Base-by-base conservation (phyloP, 1,139 yeast genomes). In the Lizanozyma gosingica region DNA sequence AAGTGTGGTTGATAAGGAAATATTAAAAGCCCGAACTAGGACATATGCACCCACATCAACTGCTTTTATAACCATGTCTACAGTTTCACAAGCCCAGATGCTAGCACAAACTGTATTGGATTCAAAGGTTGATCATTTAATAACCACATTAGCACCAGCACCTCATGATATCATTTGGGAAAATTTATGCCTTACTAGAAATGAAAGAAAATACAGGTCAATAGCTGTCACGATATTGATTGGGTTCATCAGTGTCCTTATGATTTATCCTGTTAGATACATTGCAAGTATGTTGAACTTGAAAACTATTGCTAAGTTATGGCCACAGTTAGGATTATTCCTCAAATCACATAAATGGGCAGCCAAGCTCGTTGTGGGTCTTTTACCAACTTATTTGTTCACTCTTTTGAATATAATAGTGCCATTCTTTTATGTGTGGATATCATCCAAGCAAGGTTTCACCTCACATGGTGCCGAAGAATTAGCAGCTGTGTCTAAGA, bases 41-140 rank as follows among this genome's bases (percentile, higher is more conserved):
- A 82, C 80, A 45, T 83, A 78, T 49, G 77, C 88, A 0, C 80
- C 88, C 22, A 71, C 84, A 0, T 80, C 86, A 8, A 76, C 86
- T 8, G 92, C 92, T 0, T 83, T 83, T 52, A 75, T 83, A 4
- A 83, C 92, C 1, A 82, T 83, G 92, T 87, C 82, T 47, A 78
- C 87, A 0, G 92, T 83, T 1, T 92, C 92, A 0, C 78, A 84
- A 37, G 92, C 92, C 0, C 94, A 83, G 58, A 82, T 83, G 86
- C 84, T 86, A 2, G 92, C 92, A 0, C 94, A 83, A 53, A 83
- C 92, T 0, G 84, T 83, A 0, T 59, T 83, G 41, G 92, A 83
- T 52, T 92, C 92, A 4, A 67, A 86, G 44, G 88, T 81, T 8
- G 80, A 82, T 53, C 80, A 78, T 49, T 63, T 83, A 42, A 80